Conservation (phyloP, 169 alveolate species). For the Eimeria brunetti region DNA sequence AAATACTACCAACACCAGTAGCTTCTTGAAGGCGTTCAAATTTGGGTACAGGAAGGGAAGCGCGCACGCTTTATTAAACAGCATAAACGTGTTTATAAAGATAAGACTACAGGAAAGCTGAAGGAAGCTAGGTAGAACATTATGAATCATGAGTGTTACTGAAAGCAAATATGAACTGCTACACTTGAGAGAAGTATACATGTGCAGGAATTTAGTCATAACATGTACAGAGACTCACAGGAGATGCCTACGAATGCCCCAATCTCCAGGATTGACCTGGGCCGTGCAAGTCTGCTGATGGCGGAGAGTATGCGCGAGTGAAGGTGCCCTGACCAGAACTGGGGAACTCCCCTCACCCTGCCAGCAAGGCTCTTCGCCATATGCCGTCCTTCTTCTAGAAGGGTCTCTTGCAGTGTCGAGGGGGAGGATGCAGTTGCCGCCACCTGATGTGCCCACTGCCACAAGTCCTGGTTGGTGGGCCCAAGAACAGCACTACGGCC, state of each 20-base stretch:
- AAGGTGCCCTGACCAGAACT: conserved; percentile 73
- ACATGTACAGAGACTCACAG: conserved; percentile 5
- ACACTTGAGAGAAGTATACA: background rate
- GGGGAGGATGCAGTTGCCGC: conserved; percentile 69
- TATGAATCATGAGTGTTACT: background rate
- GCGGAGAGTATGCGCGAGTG: conserved; percentile 76
- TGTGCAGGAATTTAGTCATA: no score
- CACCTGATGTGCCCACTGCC: conserved; percentile 39
- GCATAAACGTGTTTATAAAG: background rate
- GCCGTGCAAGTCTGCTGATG: conserved; percentile 72
- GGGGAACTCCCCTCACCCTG: background rate
- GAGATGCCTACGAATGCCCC: conserved; percentile 82
- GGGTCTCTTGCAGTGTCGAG: conserved; percentile 15
- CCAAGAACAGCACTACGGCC: background rate
- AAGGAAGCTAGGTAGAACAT: background rate
- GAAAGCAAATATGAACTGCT: background rate
- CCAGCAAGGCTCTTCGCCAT: conserved; percentile 33
- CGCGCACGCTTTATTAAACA: background rate
- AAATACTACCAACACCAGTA: background rate
- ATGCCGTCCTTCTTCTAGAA: conserved; percentile 18
- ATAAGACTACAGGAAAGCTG: background rate
- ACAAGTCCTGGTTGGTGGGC: background rate
- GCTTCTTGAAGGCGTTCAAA: background rate
- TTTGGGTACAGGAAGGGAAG: background rate
- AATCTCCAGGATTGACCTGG: conserved; percentile 78